A percentile compares a stretch with the other conserved stretches of the same genome.
Evolutionary conservation across 176 grass and related monocot genomes (phyloP).

Genomic region (Otatea glauca): DNA sequence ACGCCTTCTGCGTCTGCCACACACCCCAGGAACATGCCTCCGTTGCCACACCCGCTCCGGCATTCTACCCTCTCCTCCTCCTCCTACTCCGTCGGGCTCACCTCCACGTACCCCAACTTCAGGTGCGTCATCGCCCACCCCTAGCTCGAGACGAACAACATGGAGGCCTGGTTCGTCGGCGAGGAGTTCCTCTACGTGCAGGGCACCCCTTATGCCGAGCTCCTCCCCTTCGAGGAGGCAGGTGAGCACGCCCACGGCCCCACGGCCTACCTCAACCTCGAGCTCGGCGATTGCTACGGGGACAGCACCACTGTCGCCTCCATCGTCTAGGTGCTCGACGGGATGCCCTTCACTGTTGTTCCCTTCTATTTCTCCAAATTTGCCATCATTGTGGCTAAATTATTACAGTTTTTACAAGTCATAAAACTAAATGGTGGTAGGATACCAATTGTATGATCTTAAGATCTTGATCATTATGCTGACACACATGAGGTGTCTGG

Average conservation of each 20-base stretch:
- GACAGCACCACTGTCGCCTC: slow-evolving; percentile 67
- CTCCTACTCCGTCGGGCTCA: slow-evolving; percentile 58
- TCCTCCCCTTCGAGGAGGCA: slow-evolving; percentile 67
- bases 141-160: background rate
- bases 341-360: background rate
- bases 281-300: slow-evolving; percentile 80
- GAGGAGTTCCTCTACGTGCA: slow-evolving; percentile 90
- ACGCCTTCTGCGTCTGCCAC: no score
- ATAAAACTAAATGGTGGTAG: no score
- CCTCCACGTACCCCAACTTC: slow-evolving; percentile 86
- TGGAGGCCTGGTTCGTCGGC: slow-evolving; percentile 52
- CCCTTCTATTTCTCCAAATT: background rate
- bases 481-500: background rate
- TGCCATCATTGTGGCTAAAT: background rate
- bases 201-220: slow-evolving; percentile 80
- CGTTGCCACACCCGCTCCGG: background rate
- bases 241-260: slow-evolving; percentile 66
- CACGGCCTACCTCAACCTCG: slow-evolving; percentile 84
- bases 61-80: background rate
- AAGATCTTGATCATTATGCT: background rate
- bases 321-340: slow-evolving; percentile 70
- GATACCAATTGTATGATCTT: background rate
- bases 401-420: background rate
- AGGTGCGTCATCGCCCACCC: slow-evolving; percentile 72
- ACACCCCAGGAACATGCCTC: slow-evolving; percentile 22